A percentile compares a stretch with the other conserved stretches of the same genome.
These are phyloP conservation scores for Hirsutella thompsonii DNA, from an alignment of 2,329 filamentous ascomycete species.

Conservation along the genomic window DNA sequence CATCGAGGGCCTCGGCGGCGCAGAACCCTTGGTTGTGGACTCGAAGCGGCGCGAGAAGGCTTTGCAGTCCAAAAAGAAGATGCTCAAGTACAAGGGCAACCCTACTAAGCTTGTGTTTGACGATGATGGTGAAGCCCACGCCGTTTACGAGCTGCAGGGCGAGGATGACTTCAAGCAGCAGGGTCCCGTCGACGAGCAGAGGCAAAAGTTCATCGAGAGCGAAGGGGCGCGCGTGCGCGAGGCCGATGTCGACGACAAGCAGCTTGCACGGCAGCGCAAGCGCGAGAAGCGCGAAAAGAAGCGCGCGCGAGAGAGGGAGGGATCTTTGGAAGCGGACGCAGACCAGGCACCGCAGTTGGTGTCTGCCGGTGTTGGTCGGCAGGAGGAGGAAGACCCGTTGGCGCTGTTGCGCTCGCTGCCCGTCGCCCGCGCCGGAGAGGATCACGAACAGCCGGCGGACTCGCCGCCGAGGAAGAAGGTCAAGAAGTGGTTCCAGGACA, in stretches of 20 bases:
- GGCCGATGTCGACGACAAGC: slow-evolving; percentile 76
- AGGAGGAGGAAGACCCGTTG: slow-evolving; percentile 34
- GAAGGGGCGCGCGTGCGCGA: slow-evolving; percentile 59
- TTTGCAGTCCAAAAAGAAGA: slow-evolving; percentile 88
- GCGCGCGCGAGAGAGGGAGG: slow-evolving; percentile 48
- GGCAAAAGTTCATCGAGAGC: slow-evolving; percentile 62
- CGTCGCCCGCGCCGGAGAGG: slow-evolving; percentile 23
- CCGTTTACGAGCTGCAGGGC: slow-evolving; percentile 77
- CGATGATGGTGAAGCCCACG: slow-evolving; percentile 76
- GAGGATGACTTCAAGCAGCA: slow-evolving; percentile 67
- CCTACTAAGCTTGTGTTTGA: slow-evolving; percentile 82
- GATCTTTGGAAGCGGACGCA: slow-evolving; percentile 15
- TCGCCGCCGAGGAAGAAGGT: slow-evolving; percentile 39
- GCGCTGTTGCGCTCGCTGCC: slow-evolving; percentile 46
- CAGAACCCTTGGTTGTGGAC: slow-evolving; percentile 71
- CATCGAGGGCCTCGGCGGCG: slow-evolving; percentile 54
- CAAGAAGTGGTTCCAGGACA: slow-evolving; percentile 72
- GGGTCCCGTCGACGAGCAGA: slow-evolving; percentile 65
- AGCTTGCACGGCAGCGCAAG: slow-evolving; percentile 63
- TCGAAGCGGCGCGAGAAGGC: slow-evolving; percentile 92
- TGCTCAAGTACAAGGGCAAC: slow-evolving; percentile 80
- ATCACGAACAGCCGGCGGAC: slow-evolving; percentile 19
- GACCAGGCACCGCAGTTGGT: slow-evolving; percentile 20
- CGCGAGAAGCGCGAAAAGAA: slow-evolving; percentile 63
- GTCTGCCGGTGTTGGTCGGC: slow-evolving; percentile 25